These are phyloP conservation scores for Fusarium algeriense DNA, from an alignment of 2,329 filamentous ascomycete genomes.

Conservation along the genomic window DNA sequence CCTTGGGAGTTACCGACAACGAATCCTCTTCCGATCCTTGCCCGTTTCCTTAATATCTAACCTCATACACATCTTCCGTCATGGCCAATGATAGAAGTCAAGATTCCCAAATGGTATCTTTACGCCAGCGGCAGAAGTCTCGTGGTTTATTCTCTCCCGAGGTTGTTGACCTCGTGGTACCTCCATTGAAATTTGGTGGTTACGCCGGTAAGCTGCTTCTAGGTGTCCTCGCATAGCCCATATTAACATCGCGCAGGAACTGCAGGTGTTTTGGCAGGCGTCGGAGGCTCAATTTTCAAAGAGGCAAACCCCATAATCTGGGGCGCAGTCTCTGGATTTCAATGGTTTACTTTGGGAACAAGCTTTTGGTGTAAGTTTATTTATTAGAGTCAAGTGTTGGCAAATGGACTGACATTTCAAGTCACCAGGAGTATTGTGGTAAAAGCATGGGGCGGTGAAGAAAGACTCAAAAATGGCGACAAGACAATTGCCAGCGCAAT, in stretches of 20 bases:
- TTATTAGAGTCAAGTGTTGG: neutral
- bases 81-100: slow-evolving; percentile 39
- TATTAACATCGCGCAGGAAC: slow-evolving; percentile 60
- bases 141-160: slow-evolving; percentile 58
- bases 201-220: slow-evolving; percentile 61
- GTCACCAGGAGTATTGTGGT: slow-evolving; percentile 63
- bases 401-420: slow-evolving; percentile 46
- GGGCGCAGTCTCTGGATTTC: slow-evolving; percentile 77
- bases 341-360: slow-evolving; percentile 83
- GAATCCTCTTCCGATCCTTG: neutral
- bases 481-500: slow-evolving; percentile 75
- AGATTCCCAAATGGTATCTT: slow-evolving; percentile 35
- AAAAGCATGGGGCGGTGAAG: slow-evolving; percentile 62
- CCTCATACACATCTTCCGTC: neutral
- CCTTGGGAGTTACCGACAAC: neutral
- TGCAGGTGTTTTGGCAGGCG: slow-evolving; percentile 73
- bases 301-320: slow-evolving; percentile 77
- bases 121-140: slow-evolving; percentile 44
- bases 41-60: neutral
- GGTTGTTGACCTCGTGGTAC: slow-evolving; percentile 59
- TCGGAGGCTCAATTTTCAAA: slow-evolving; percentile 77
- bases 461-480: slow-evolving; percentile 68
- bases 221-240: slow-evolving; percentile 4
- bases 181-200: slow-evolving; percentile 70
- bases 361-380: slow-evolving; percentile 77